Base-by-base conservation (phyloP, 2,329 filamentous ascomycete species). In the Dendrostoma leiphaemia region DNA sequence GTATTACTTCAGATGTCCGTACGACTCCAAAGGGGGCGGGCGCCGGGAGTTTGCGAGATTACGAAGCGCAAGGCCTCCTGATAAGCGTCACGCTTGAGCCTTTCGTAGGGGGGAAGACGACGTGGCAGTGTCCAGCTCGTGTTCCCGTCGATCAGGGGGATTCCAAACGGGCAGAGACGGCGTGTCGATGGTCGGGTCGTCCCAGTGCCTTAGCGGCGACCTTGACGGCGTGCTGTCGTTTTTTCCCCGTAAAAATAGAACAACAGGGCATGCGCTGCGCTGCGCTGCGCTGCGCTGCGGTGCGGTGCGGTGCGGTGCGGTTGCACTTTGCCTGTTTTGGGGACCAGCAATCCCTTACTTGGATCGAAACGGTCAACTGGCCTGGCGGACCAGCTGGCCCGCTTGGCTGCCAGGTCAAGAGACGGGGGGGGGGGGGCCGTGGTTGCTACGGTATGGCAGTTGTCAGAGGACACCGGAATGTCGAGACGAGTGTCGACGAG, bases 71-170 rank as follows among this genome's bases (percentile, higher is more conserved):
- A 23, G 26, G 38, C 21, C 38, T 15, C 29, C 29, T 5, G 15
- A 37, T 15, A n/a, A 37, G 34, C 6, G 13, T 37, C 34, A 37
- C 17, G 13, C 8, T 32, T 15, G 15, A 37, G 34, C 34, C 34
- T 15, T 37, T 15, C 13, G 13, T 7, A 37, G 6, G 13, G 13
- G 13, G 9, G 13, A 29, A 31, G 9, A 13, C 38, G 19, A 15
- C 28, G 34, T 49, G 47, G 26, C 34, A 40, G 34, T 40, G 47
- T 41, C n/a, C 15, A 29, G 37, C 34, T 49, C 34, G 47, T 49
- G 47, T 49, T 31, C 9, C 47, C 19, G n/a, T 19, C 19, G n/a
- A 38, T 31, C 46, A 48, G 34, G 46, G 32, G 32, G 19, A 12
- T 17, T 19, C 13, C 3, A 15, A 15, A 4, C 5, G 5, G 37